Percentiles rank a stretch among this genome's conserved stretches.
Conservation (phyloP, 306 rosid species). For the Corylus avellana region DNA sequence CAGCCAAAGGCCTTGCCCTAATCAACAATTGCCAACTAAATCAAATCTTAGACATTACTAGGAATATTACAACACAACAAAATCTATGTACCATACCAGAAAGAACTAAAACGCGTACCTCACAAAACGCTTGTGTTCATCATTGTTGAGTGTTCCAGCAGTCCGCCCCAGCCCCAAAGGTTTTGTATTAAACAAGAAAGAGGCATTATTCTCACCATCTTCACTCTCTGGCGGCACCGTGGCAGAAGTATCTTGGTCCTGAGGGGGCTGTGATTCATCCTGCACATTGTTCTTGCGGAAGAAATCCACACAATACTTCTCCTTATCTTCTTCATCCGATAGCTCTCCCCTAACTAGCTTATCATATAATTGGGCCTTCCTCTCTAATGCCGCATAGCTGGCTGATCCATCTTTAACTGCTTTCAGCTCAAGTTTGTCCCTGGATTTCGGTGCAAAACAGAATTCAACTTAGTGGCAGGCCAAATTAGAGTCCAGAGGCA, state of each 20-base stretch:
- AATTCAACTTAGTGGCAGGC: not conserved
- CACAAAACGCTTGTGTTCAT: constrained; percentile 76
- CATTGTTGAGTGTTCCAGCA: constrained; percentile 52
- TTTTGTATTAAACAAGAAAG: constrained; percentile 48
- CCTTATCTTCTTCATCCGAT: constrained; percentile 86
- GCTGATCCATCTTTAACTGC: constrained; percentile 81
- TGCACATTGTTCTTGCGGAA: constrained; percentile 63
- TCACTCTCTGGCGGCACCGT: constrained; percentile 39
- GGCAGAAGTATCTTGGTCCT: constrained; percentile 22
- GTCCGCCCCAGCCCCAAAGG: constrained; percentile 59
- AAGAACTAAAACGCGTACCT: constrained; percentile 47
- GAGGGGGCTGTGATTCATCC: constrained; percentile 50
- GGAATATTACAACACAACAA: not conserved
- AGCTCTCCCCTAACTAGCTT: constrained; percentile 80
- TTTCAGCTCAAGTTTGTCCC: constrained; percentile 93
- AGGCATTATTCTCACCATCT: constrained; percentile 42
- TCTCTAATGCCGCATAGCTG: constrained; percentile 86
- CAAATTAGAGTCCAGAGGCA: not conserved
- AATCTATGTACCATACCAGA: not conserved
- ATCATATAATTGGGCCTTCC: constrained; percentile 75
- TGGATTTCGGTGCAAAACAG: constrained; percentile 30
- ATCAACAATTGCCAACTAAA: not conserved
- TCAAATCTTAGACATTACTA: not conserved
- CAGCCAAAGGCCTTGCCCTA: too few species aligned
- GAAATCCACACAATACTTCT: constrained; percentile 92